Evolutionary conservation across 2,329 filamentous ascomycete genomes (phyloP), one percentile per base, ranked within the genome.

Genomic region (Hymenoscyphus linearis): DNA sequence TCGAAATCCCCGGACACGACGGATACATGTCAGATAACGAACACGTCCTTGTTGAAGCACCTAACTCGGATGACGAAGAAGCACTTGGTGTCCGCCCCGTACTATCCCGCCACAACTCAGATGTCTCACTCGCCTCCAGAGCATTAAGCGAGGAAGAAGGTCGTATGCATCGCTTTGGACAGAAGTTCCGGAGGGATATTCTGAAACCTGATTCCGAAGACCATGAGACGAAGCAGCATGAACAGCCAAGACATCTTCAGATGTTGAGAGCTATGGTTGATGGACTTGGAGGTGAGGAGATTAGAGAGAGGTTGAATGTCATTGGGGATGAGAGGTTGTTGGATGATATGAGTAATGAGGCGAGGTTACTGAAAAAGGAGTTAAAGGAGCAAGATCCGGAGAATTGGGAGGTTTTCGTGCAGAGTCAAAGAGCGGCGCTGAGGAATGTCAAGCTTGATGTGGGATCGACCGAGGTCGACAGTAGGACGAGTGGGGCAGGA

Each of bases 61-160:
- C 70, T 37, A 63, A 74, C 65, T 76, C 75, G 14, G 76, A 79
- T 61, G 72, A 74, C 10, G 76, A 79, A 60, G 40, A 47, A 31
- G 31, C 6, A 31, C 31, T 7, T 47, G 76, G 77, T 27, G 26
- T 66, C 54, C 37, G 75, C 25, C 71, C 71, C 5, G 65, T 69
- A 22, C 76, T 84, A 55, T 83, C 82, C 1, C 80, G 86, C 34
- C 81, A 84, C 64, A 83, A 82, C 67, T 87, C 84, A 1, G 85
- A 89, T 67, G 86, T 88, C n/a, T 87, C 83, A 2, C 79, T 90
- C 10, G 85, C 86, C 52, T 83, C 84, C 3, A 84, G 84, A 57
- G 84, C 83, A 25, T 81, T 88, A 62, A 81, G 82, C 0, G 80
- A 85, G 53, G 87, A 90, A 76, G 87, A 90, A 80, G 87, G 87